Evolutionary conservation across 306 rosid species (phyloP).

Genomic region (Quercus agrifolia): DNA sequence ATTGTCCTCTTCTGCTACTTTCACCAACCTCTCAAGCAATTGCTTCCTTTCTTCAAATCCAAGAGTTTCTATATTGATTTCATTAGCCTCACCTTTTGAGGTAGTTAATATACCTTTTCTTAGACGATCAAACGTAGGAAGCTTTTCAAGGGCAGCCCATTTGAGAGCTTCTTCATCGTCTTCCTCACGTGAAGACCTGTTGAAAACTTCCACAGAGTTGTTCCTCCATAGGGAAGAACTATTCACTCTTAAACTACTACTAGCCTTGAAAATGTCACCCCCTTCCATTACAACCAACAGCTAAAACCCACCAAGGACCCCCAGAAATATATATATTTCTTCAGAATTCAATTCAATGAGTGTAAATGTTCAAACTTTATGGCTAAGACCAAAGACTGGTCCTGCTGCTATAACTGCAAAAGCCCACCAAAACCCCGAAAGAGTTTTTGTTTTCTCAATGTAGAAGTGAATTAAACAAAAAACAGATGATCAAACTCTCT

Average conservation of each 20-base stretch:
- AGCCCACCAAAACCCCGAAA: constrained; percentile 13
- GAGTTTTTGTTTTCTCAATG: no score
- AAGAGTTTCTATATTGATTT: constrained; percentile 49
- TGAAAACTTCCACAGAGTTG: constrained; percentile 35
- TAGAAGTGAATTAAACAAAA: no score
- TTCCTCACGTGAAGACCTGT: constrained; percentile 33
- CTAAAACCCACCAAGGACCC: neutral
- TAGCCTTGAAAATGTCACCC: constrained; percentile 32
- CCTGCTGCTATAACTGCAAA: neutral
- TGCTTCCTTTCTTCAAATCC: constrained; percentile 37
- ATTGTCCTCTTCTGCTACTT: constrained; percentile 37
- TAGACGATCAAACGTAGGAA: constrained; percentile 69
- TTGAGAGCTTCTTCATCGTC: constrained; percentile 65
- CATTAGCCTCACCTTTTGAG: constrained; percentile 34
- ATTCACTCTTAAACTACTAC: constrained; percentile 23
- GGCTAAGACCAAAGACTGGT: no score
- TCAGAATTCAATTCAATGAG: no score
- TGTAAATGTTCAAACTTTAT: no score
- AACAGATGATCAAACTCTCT: no score
- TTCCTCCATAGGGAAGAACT: constrained; percentile 43
- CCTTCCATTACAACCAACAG: constrained; percentile 37
- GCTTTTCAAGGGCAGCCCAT: constrained; percentile 67
- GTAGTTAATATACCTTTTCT: constrained; percentile 59
- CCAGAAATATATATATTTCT: neutral
- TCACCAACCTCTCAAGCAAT: constrained; percentile 35